These are phyloP conservation scores for Lathyrus oleraceus DNA, from an alignment of 306 rosid genomes.

Conservation along the genomic window DNA sequence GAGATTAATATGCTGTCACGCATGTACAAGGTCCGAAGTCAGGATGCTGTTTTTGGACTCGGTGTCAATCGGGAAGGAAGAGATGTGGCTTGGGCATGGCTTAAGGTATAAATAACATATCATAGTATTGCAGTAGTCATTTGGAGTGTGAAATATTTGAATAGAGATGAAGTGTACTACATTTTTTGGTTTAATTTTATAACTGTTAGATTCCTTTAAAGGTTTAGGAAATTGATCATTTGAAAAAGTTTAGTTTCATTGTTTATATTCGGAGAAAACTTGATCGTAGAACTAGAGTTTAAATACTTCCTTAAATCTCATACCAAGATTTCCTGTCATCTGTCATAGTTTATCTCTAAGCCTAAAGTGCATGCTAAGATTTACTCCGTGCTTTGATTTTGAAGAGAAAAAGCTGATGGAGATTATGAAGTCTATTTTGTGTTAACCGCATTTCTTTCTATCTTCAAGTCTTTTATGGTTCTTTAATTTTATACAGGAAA, in stretches of 20 bases:
- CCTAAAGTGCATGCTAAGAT: not conserved
- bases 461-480: conserved; percentile 10
- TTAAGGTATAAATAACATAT: conserved; percentile 62
- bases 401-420: not conserved
- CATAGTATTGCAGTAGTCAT: conserved; percentile 2
- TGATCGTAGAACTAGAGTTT: not conserved
- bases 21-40: conserved; percentile 71
- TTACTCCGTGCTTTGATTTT: not conserved
- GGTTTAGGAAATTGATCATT: conserved; percentile 20
- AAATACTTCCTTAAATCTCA: not conserved
- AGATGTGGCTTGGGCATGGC: conserved; percentile 85
- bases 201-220: conserved; percentile 10
- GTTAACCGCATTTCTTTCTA: not conserved
- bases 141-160: not conserved
- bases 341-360: conserved; percentile 1
- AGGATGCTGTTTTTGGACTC: conserved; percentile 78
- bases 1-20: conserved; percentile 37
- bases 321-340: conserved; percentile 18
- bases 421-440: not conserved
- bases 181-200: not conserved
- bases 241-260: not conserved
- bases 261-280: not conserved
- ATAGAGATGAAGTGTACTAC: conserved; percentile 9
- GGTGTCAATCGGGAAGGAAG: conserved; percentile 63
- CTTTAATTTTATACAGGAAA: conserved; percentile 49